phyloP scores from a whole-genome alignment of 2,329 filamentous ascomycete species.

The Gyromitra esculenta region DNA sequence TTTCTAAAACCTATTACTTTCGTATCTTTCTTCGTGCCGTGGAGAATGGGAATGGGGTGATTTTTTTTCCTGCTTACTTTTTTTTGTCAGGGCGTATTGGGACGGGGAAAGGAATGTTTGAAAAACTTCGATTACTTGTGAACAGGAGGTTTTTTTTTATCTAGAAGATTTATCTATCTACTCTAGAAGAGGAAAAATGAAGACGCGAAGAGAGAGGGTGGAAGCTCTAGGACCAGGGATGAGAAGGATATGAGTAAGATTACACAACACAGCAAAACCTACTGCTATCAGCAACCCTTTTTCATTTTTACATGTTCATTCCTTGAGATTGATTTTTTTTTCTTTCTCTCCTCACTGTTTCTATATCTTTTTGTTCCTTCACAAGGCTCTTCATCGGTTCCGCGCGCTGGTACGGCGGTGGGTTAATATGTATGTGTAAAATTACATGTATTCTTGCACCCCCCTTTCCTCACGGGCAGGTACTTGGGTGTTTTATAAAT shows the following conservation, averaged over 20 bases:
- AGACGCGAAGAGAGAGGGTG: not conserved
- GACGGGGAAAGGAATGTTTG: constrained; percentile 10
- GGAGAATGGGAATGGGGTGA: not conserved
- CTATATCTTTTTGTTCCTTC: not conserved
- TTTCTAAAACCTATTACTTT: constrained; percentile 8
- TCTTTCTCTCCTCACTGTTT: not conserved
- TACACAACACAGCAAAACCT: not conserved
- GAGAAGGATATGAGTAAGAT: not conserved
- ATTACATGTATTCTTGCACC: not conserved
- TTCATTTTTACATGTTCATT: not conserved
- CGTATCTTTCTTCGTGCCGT: constrained; percentile 1
- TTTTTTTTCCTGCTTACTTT: not conserved
- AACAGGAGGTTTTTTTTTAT: not conserved
- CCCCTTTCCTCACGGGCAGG: not conserved
- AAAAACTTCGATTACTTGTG: constrained; percentile 12
- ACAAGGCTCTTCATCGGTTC: not conserved
- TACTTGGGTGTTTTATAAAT: not conserved
- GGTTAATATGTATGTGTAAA: not conserved
- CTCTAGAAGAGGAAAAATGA: not conserved
- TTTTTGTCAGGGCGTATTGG: constrained; percentile 6
- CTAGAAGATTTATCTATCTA: constrained; percentile 8
- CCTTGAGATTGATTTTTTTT: not conserved
- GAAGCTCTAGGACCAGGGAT: not conserved
- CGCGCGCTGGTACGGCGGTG: not conserved
- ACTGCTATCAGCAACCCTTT: constrained; percentile 1